Evolutionary conservation across 257 asterid species (phyloP), one percentile per base, ranked within the genome.

Genomic region (Fraxinus americana): DNA sequence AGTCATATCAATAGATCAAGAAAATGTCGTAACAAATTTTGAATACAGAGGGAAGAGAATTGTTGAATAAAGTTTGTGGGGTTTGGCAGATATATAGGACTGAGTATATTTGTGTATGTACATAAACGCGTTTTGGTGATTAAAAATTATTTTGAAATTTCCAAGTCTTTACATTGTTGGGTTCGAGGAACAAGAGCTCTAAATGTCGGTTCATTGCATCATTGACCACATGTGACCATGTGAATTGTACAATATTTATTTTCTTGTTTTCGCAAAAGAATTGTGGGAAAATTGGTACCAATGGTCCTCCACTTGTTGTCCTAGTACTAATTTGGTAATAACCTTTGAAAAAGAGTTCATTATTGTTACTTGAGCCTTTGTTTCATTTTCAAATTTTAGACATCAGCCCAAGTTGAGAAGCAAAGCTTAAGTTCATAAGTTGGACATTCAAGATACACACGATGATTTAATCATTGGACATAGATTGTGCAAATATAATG

Each of bases 151-250:
- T 75, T 45, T 13, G 76, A 48, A 23, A 48, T 27, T 50, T 71
- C 43, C 45, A 75, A 70, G 73, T 75, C 10, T 35, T 73, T 14
- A 30, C n/a, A 1, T 39, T 21, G 79, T 61, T 70, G 45, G 73
- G 57, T 85, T 82, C 75, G 72, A 82, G 88, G 86, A 74, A 85
- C 50, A 17, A 41, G 78, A 74, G 67, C 23, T 0, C 59, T 71
- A 52, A 67, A 70, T 50, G 75, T 80, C 59, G 48, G 81, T 67
- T 77, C 69, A 63, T 16, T 57, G 77, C 68, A 72, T 77, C 30
- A 76, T 52, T 76, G 67, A 67, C 43, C 79, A 59, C 85, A 61
- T 75, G 78, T 30, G 85, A 63, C 71, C 89, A 73, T 78, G 75
- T 76, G 81, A 70, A 25, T 48, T 10, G 54, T 10, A 71, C 34